Conservation (phyloP, 2,329 filamentous ascomycete species). For the Pyricularia grisea region DNA sequence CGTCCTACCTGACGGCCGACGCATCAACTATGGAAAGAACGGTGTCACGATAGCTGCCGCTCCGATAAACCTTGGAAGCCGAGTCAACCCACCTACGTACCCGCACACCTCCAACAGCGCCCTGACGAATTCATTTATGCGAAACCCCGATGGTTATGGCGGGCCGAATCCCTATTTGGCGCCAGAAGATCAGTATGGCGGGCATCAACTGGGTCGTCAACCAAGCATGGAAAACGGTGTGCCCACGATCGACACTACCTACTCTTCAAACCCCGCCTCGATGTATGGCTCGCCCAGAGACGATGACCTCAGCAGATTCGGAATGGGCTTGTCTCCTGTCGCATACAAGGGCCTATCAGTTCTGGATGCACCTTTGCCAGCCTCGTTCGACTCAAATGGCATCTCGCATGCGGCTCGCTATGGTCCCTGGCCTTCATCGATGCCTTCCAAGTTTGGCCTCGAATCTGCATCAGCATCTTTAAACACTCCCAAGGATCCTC, state of each 20-base stretch:
- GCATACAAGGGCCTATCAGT: constrained; percentile 71
- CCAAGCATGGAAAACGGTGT: constrained; percentile 45
- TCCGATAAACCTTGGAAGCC: constrained; percentile 52
- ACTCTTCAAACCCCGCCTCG: constrained; percentile 44
- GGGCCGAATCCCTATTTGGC: constrained; percentile 29
- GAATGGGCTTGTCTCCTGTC: constrained; percentile 71
- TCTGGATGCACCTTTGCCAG: constrained; percentile 82
- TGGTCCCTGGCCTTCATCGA: constrained; percentile 83
- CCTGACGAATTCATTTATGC: constrained; percentile 65
- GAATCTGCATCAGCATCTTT: constrained; percentile 76
- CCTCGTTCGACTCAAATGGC: constrained; percentile 93
- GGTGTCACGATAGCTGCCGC: constrained; percentile 53
- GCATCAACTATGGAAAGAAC: constrained; percentile 72
- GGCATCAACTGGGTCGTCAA: constrained; percentile 35
- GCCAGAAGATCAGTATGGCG: constrained; percentile 24
- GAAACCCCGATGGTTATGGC: constrained; percentile 41
- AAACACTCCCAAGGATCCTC: constrained; percentile 47
- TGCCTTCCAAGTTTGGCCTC: constrained; percentile 83
- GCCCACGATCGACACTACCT: constrained; percentile 49
- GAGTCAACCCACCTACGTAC: constrained; percentile 56
- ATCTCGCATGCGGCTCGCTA: constrained; percentile 86
- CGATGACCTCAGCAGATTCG: constrained; percentile 44
- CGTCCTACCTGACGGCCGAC: constrained; percentile 83
- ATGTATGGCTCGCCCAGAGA: constrained; percentile 75
- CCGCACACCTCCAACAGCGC: constrained; percentile 53